phyloP scores from a whole-genome alignment of 768 basidiomycete genomes.

The Agaricus sinodeliciosus region DNA sequence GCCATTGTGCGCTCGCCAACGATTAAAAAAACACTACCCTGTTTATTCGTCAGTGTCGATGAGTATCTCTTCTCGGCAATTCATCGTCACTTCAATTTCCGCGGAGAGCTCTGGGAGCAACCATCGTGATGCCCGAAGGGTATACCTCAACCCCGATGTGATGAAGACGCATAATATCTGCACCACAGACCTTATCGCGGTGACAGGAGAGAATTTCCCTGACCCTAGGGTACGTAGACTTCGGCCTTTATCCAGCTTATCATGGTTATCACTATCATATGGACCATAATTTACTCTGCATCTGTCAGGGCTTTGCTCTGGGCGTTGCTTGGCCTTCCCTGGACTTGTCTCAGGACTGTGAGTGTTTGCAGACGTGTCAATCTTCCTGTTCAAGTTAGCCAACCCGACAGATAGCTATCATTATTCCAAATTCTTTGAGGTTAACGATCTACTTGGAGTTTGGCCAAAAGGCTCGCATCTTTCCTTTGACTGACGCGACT shows the following conservation, averaged over 20 bases:
- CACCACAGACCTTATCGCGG: slow-evolving; percentile 63
- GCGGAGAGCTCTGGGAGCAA: slow-evolving; percentile 22
- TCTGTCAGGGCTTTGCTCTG: slow-evolving; percentile 49
- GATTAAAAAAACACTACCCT: not conserved
- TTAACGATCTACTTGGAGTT: slow-evolving; percentile 53
- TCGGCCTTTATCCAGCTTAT: not conserved
- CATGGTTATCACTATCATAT: not conserved
- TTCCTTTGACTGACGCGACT: slow-evolving; percentile 35
- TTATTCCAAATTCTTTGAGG: slow-evolving; percentile 48
- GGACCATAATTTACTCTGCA: not conserved
- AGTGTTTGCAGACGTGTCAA: slow-evolving; percentile 22
- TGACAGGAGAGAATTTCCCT: slow-evolving; percentile 32
- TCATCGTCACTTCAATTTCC: slow-evolving; percentile 31
- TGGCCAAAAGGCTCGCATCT: slow-evolving; percentile 42
- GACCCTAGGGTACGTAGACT: slow-evolving; percentile 21
- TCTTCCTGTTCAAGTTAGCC: not conserved
- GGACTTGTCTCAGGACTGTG: slow-evolving; percentile 54
- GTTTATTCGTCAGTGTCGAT: slow-evolving; percentile 1
- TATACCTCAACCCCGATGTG: slow-evolving; percentile 56
- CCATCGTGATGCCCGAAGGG: slow-evolving; percentile 49
- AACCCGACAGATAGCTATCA: slow-evolving; percentile 35
- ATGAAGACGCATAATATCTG: slow-evolving; percentile 54
- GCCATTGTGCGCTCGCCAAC: not conserved
- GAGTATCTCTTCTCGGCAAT: slow-evolving; percentile 26
- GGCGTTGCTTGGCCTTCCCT: slow-evolving; percentile 75